Conservation (phyloP, 352 stramenopile genomes). For the Pythium chondricola region DNA sequence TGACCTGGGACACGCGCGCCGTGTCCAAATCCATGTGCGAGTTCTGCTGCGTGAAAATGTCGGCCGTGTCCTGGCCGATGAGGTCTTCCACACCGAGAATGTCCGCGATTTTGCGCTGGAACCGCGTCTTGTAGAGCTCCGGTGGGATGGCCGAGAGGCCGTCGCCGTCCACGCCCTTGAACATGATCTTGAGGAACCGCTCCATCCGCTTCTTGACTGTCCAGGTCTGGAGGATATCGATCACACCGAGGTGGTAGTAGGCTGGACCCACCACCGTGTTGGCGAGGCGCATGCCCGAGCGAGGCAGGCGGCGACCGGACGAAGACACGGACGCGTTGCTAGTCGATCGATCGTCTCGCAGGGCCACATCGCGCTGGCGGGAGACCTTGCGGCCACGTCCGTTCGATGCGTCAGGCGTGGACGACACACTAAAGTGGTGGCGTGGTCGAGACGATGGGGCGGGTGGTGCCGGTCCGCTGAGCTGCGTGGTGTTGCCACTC, state of each 20-base stretch:
- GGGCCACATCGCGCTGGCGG: slow-evolving; percentile 33
- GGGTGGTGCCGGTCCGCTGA: neutral
- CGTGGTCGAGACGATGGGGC: slow-evolving; percentile 14
- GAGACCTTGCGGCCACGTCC: slow-evolving; percentile 49
- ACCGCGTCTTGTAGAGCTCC: slow-evolving; percentile 79
- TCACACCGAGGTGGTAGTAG: slow-evolving; percentile 88
- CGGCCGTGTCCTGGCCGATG: slow-evolving; percentile 29
- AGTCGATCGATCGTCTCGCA: slow-evolving; percentile 32
- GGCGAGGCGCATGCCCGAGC: slow-evolving; percentile 77
- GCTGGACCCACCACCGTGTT: slow-evolving; percentile 84
- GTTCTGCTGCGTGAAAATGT: slow-evolving; percentile 79
- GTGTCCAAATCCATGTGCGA: slow-evolving; percentile 87
- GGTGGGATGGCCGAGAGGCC: slow-evolving; percentile 81
- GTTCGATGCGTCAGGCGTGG: slow-evolving; percentile 12
- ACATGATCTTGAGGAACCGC: slow-evolving; percentile 83
- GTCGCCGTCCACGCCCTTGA: slow-evolving; percentile 73
- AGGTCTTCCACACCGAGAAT: slow-evolving; percentile 79
- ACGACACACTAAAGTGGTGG: slow-evolving; percentile 67
- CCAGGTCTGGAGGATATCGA: slow-evolving; percentile 90
- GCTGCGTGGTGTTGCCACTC: neutral
- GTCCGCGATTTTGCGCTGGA: slow-evolving; percentile 83
- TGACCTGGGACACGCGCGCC: slow-evolving; percentile 41
- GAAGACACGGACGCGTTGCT: slow-evolving; percentile 66
- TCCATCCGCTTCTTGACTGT: slow-evolving; percentile 85
- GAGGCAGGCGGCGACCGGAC: slow-evolving; percentile 58